Base-by-base conservation (phyloP, 1,139 yeast genomes). In the Taphrina flavorubra region DNA sequence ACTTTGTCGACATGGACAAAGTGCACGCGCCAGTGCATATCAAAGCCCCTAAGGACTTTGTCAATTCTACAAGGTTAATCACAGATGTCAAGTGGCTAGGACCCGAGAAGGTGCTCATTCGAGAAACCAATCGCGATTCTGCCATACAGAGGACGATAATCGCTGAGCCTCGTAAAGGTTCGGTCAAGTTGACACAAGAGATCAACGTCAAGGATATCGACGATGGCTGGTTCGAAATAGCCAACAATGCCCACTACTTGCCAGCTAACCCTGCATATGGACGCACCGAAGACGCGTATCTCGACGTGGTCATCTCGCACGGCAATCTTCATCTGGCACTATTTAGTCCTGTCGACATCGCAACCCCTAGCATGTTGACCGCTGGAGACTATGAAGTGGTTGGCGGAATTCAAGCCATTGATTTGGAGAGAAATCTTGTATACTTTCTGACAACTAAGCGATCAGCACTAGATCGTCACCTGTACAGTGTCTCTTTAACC, bases 61-160 rank as follows among this genome's bases (percentile, higher is more conserved):
- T 49, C 2, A 85, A 84, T 10, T 73, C 76, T 0, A 90, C 87
- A 49, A 82, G 81, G 68, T 78, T 89, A 11, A 80, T 94, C 18
- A 91, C 94, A 72, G 90, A 88, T 73, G 89, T 85, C 0, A 76
- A 78, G 10, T 94, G 97, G 97, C 77, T 90, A 1, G 87, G 85
- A 71, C 76, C 79, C 13, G 75, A 82, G 11, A 78, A 81, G 46
- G 83, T 90, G 36, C 74, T 92, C 14, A 78, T 88, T 66, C 88
- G 91, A 74, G 82, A 85, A 65, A 81, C 95, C 3, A 94, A 91
- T 76, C 81, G 98, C 70, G 83, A 84, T 18, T 89, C 97, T 69
- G 87, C 85, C 55, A 70, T 78, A 0, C 78, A 89, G 73, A 82
- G 86, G 65, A 87, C 89, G 55, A 81, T 84, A 51, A 77, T 88